A percentile compares a stretch with the other conserved stretches of the same genome.
These are phyloP conservation scores for Boletus speciosus DNA, from an alignment of 768 basidiomycete genomes.

Conservation along the genomic window DNA sequence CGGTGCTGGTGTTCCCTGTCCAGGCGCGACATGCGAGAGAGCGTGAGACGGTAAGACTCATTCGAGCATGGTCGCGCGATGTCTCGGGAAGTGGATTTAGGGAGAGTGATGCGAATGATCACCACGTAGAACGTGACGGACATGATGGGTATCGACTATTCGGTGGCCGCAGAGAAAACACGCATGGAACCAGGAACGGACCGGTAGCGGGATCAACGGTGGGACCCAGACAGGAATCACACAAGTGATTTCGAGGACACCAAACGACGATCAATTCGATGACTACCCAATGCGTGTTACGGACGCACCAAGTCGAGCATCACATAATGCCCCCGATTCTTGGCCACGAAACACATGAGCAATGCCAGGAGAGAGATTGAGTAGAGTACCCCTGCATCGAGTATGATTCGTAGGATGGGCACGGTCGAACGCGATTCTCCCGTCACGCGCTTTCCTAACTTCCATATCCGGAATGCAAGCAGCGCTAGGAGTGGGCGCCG, in stretches of 20 bases:
- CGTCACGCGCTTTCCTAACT: constrained; percentile 7
- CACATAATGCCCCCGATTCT: constrained; percentile 19
- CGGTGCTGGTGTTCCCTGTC: neutral
- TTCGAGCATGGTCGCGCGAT: too few species aligned
- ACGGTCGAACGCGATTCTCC: constrained; percentile 2
- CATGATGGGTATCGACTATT: neutral
- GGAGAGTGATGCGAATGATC: neutral
- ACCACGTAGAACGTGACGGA: neutral
- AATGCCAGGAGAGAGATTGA: constrained; percentile 21
- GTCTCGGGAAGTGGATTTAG: neutral
- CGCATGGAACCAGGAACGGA: too few species aligned
- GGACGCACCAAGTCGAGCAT: constrained; percentile 22
- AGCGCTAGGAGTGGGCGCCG: constrained; percentile 7
- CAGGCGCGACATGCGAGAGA: neutral
- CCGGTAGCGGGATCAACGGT: neutral
- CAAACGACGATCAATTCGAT: neutral
- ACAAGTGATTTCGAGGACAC: neutral
- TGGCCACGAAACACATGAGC: constrained; percentile 20
- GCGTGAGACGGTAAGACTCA: neutral
- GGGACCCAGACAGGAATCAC: neutral
- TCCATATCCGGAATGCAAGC: constrained; percentile 27
- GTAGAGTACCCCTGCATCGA: constrained; percentile 24
- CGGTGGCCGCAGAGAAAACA: neutral
- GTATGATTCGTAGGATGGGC: constrained; percentile 21
- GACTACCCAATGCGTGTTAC: neutral